These are phyloP conservation scores for Myxozyma udenii DNA, from an alignment of 805 yeast genomes.

Conservation along the genomic window DNA sequence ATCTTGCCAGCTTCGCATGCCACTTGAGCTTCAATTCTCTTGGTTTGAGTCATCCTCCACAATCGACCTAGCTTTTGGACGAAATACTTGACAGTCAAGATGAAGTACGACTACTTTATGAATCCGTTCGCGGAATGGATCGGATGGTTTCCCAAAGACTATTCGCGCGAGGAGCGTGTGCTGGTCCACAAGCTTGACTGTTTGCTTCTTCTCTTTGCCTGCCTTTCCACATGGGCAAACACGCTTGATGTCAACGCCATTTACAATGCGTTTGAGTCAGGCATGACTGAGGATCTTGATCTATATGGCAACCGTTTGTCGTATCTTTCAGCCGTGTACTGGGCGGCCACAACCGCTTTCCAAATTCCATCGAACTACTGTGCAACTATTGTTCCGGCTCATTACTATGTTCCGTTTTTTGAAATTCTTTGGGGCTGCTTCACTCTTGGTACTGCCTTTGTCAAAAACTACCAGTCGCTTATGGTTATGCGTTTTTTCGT, in stretches of 20 bases:
- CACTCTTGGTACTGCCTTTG: constrained; percentile 55
- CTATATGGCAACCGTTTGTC: constrained; percentile 34
- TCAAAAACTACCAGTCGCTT: constrained; percentile 44
- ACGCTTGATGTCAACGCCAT: constrained; percentile 24
- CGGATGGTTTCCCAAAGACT: constrained; percentile 26
- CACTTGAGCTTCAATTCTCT: no score
- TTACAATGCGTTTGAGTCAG: constrained; percentile 46
- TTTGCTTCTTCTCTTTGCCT: constrained; percentile 19
- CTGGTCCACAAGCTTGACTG: constrained; percentile 25
- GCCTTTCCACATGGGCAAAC: constrained; percentile 26
- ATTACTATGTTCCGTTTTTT: constrained; percentile 49
- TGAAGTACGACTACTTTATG: constrained; percentile 25
- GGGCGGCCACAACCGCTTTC: constrained; percentile 33
- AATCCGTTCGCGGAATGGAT: constrained; percentile 26
- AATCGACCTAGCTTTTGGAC: no score
- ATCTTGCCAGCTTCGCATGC: no score
- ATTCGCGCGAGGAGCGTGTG: constrained; percentile 26
- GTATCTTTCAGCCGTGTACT: constrained; percentile 30
- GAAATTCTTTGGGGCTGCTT: constrained; percentile 69
- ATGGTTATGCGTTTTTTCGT: constrained; percentile 63
- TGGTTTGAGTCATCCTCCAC: no score
- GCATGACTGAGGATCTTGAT: constrained; percentile 39
- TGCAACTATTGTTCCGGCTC: constrained; percentile 34
- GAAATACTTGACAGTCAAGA: no score
- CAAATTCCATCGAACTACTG: constrained; percentile 39